Percentiles rank a stretch among this genome's conserved stretches.
These are phyloP conservation scores for Petasospora fabianii DNA, from an alignment of 1,139 yeast genomes.

Conservation along the genomic window DNA sequence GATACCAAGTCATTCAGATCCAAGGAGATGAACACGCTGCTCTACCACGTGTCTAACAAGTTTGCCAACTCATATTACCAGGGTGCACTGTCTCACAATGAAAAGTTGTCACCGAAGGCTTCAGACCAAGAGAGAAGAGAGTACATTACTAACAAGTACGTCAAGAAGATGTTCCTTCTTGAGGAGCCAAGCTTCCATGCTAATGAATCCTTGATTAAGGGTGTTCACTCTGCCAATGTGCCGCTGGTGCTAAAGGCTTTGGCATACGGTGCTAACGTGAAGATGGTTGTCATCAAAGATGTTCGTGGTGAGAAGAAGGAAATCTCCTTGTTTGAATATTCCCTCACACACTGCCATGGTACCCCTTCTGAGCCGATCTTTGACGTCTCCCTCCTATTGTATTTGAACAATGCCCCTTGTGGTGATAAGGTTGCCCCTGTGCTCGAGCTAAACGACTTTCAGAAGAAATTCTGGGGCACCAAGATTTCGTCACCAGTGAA, in stretches of 20 bases:
- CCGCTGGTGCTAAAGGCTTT: slow-evolving; percentile 44
- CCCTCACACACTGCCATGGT: slow-evolving; percentile 46
- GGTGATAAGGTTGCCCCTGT: slow-evolving; percentile 34
- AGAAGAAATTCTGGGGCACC: slow-evolving; percentile 47
- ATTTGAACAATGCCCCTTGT: slow-evolving; percentile 45
- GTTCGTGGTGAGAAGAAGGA: slow-evolving; percentile 28
- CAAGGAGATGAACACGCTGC: slow-evolving; percentile 52
- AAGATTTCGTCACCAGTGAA: slow-evolving; percentile 6
- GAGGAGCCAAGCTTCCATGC: slow-evolving; percentile 21
- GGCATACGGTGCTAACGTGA: slow-evolving; percentile 48
- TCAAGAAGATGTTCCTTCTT: slow-evolving; percentile 36
- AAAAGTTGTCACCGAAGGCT: slow-evolving; percentile 28
- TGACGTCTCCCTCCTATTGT: slow-evolving; percentile 69
- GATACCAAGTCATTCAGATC: slow-evolving; percentile 57
- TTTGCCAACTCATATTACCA: slow-evolving; percentile 61
- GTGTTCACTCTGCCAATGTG: slow-evolving; percentile 50
- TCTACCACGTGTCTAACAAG: slow-evolving; percentile 64
- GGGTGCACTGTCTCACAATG: slow-evolving; percentile 35
- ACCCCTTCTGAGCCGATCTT: slow-evolving; percentile 39
- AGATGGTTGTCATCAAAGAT: slow-evolving; percentile 35
- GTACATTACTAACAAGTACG: slow-evolving; percentile 52
- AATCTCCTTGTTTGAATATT: slow-evolving; percentile 55
- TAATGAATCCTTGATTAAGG: slow-evolving; percentile 35
- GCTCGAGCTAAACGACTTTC: slow-evolving; percentile 36
- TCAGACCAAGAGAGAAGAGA: slow-evolving; percentile 35